These are phyloP conservation scores for Nakazawaea sp. DNA, from an alignment of 805 yeast genomes.

Conservation along the genomic window DNA sequence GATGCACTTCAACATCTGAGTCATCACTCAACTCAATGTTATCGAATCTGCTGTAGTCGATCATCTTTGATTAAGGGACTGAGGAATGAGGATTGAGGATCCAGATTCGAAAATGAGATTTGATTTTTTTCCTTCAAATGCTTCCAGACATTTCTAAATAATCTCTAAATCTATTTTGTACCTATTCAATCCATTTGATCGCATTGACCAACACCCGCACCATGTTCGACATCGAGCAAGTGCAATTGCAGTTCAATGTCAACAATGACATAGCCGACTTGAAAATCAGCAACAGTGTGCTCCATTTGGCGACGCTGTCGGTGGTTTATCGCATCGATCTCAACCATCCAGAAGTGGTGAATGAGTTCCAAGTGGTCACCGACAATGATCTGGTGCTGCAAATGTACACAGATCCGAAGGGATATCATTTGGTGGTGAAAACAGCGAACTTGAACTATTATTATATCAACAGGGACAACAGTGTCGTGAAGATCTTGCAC, in stretches of 20 bases:
- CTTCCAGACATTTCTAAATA: not conserved
- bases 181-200: not conserved
- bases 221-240: constrained; percentile 10
- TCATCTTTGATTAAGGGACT: constrained; percentile 15
- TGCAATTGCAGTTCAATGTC: constrained; percentile 10
- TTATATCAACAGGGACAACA: constrained; percentile 35
- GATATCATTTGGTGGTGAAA: constrained; percentile 44
- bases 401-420: constrained; percentile 40
- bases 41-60: constrained; percentile 98
- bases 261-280: constrained; percentile 34
- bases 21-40: constrained; percentile 93
- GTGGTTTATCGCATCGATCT: constrained; percentile 62
- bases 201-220: not conserved
- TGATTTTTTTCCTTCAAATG: not conserved
- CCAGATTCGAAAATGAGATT: not conserved
- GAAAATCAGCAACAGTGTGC: constrained; percentile 46
- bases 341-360: constrained; percentile 56
- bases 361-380: constrained; percentile 28
- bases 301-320: constrained; percentile 44
- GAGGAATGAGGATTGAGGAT: not conserved
- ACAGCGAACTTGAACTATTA: constrained; percentile 39
- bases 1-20: constrained; percentile 95
- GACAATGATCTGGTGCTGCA: constrained; percentile 19
- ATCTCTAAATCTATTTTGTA: not conserved
- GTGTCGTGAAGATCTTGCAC: constrained; percentile 32